Percentiles rank a stretch among this genome's conserved stretches.
These are phyloP conservation scores for Populus ilicifolia DNA, from an alignment of 345 rosid genomes.

Conservation along the genomic window DNA sequence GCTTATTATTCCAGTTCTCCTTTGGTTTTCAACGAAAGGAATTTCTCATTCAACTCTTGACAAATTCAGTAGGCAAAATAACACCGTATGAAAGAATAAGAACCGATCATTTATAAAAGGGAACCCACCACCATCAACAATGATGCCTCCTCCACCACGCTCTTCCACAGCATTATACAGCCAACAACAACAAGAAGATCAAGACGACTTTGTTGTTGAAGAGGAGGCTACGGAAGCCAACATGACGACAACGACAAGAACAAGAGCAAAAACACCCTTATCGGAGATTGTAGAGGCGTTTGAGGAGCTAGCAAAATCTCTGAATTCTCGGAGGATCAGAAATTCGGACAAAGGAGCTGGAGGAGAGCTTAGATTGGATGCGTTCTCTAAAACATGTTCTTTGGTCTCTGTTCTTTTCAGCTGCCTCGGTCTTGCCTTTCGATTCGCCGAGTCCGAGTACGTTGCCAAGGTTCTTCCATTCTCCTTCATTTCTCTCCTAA, in stretches of 20 bases:
- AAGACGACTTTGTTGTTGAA: background rate
- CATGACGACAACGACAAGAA: background rate
- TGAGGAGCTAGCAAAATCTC: slow-evolving; percentile 42
- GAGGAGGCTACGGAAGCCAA: background rate
- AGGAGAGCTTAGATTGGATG: slow-evolving; percentile 34
- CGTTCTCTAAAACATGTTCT: slow-evolving; percentile 60
- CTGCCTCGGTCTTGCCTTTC: slow-evolving; percentile 84
- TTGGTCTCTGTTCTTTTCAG: slow-evolving; percentile 63
- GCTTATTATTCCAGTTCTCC: background rate
- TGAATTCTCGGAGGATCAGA: slow-evolving; percentile 17
- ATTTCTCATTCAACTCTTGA: background rate
- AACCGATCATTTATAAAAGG: background rate
- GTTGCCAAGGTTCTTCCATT: slow-evolving; percentile 52
- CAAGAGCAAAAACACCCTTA: slow-evolving; percentile 28
- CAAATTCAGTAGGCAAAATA: background rate
- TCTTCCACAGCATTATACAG: background rate
- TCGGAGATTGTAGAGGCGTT: slow-evolving; percentile 56
- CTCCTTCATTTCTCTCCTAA: background rate
- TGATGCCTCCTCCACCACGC: background rate
- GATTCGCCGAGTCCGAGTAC: slow-evolving; percentile 82
- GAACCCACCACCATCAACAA: background rate
- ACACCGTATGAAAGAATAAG: background rate
- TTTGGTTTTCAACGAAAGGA: background rate
- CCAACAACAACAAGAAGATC: background rate
- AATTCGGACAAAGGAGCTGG: background rate